Percentiles rank a stretch among this genome's conserved stretches.
These are phyloP conservation scores for Orychophragmus violaceus DNA, from an alignment of 345 rosid genomes.

Conservation along the genomic window DNA sequence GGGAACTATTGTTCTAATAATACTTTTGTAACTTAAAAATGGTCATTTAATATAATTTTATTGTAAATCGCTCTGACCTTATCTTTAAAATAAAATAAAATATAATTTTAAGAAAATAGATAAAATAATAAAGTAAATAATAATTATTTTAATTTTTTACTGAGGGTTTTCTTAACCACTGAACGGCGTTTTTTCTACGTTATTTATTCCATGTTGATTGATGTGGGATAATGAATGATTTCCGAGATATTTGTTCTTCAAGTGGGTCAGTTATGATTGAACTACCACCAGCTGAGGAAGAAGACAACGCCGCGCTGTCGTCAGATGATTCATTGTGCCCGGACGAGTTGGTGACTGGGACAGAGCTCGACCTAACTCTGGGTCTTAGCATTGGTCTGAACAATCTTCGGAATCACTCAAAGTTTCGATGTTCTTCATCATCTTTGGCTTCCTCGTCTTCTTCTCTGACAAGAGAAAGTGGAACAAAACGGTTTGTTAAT, in stretches of 20 bases:
- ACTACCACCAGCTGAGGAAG: not conserved
- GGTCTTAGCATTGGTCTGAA: conserved; percentile 30
- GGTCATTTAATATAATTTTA: too few relatives aligned
- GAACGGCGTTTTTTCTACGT: too few relatives aligned
- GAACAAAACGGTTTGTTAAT: conserved; percentile 68
- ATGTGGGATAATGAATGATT: conserved; percentile 18
- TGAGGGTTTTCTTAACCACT: too few relatives aligned
- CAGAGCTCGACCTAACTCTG: conserved; percentile 59
- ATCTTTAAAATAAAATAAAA: too few relatives aligned
- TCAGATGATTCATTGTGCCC: conserved; percentile 75
- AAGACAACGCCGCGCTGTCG: conserved; percentile 45
- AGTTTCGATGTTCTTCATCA: conserved; percentile 17
- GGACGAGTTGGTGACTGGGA: conserved; percentile 43
- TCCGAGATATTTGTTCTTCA: conserved; percentile 11
- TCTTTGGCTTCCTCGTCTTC: conserved; percentile 51
- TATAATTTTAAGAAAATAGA: too few relatives aligned
- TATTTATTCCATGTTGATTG: not conserved
- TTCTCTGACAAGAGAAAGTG: conserved; percentile 44
- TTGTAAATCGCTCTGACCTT: too few relatives aligned
- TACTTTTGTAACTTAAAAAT: too few relatives aligned
- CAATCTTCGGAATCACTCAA: conserved; percentile 11
- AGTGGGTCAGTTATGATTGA: conserved; percentile 21
- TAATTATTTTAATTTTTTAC: too few relatives aligned
- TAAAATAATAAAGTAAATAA: too few relatives aligned
- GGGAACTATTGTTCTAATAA: too few relatives aligned